Evolutionary conservation across 306 rosid genomes (phyloP), one percentile per base, ranked within the genome.

Genomic region (Quercus robur): DNA sequence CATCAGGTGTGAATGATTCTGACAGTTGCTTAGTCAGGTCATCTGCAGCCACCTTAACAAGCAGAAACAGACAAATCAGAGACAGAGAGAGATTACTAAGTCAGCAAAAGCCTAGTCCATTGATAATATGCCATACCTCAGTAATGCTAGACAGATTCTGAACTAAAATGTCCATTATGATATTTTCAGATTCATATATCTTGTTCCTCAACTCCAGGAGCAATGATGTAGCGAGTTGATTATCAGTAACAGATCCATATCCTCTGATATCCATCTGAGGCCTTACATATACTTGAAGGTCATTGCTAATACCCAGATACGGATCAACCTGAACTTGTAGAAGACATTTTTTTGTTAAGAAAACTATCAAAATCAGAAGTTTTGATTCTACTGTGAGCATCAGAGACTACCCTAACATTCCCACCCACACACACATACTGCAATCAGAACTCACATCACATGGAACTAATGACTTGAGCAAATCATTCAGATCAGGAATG

Each of bases 1-100:
- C 99, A 82, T 93, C 98, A 17, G 97, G 96, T 80, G 87, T 77
- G 84, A 93, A 96, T 56, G 87, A 20, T 85, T 91, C 97, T 8
- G 86, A 87, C 78, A 96, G 86, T 64, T 84, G 93, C 78, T 76
- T 72, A n/a, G 86, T 77, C 79, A 96, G 82, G 63, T 80, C 89
- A 82, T 82, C 92, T 63, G 73, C 87, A 68, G 90, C 88, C 91
- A 90, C 70, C 99, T 94, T 75, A 80, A 89, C 82, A 81, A 80
- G 83, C 74, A 86, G 38, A 87, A 86, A 84, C 66, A 74, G 28
- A 68, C 38, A 81, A 57, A 75, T 82, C 67, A 68, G 73, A 74
- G 59, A 67, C 56, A 35, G 41, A 61, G 70, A 26, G 49, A 41
- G 12, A 41, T 20, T 18, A 38, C 31, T 12, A 6, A 20, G 41